A percentile compares a stretch with the other conserved stretches of the same genome.
These are phyloP conservation scores for Phycomyces nitens DNA, from an alignment of 192 early-diverging fungal species.

Conservation along the genomic window DNA sequence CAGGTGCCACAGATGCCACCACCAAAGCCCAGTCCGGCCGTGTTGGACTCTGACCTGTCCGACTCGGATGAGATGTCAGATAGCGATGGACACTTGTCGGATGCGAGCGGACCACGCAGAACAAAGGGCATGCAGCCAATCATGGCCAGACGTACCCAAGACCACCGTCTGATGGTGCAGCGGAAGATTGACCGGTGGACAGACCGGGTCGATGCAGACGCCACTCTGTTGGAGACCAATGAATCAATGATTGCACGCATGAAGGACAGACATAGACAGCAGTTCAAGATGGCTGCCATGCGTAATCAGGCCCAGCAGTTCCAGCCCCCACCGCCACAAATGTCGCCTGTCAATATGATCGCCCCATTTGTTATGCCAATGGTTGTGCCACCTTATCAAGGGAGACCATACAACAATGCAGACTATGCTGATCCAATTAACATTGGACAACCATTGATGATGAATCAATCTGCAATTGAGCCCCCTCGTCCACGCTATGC, in stretches of 20 bases:
- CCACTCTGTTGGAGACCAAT: conserved; percentile 1
- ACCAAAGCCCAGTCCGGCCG: conserved; percentile 2
- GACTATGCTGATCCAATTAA: too few relatives aligned
- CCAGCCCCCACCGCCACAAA: neutral
- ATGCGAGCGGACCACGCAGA: neutral
- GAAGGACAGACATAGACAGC: conserved; percentile 26
- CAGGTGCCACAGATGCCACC: too few relatives aligned
- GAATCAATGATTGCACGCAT: conserved; percentile 24
- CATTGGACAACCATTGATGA: neutral
- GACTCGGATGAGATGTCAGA: conserved; percentile 24
- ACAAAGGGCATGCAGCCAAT: conserved; percentile 22
- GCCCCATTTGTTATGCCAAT: neutral
- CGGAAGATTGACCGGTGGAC: conserved; percentile 25
- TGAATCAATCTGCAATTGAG: neutral
- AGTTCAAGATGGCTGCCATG: conserved; percentile 21
- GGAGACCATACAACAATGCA: neutral
- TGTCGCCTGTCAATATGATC: neutral
- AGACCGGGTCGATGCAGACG: conserved; percentile 15
- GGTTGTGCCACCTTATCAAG: conserved; percentile 13
- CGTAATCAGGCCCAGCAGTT: conserved; percentile 12
- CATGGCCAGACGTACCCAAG: conserved; percentile 20
- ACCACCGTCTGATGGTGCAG: conserved; percentile 12
- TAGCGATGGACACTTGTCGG: neutral
- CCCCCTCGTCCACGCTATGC: neutral
- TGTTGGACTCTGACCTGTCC: conserved; percentile 28